Conservation (phyloP, 2,329 filamentous ascomycete genomes). For the Fusarium begoniae region DNA sequence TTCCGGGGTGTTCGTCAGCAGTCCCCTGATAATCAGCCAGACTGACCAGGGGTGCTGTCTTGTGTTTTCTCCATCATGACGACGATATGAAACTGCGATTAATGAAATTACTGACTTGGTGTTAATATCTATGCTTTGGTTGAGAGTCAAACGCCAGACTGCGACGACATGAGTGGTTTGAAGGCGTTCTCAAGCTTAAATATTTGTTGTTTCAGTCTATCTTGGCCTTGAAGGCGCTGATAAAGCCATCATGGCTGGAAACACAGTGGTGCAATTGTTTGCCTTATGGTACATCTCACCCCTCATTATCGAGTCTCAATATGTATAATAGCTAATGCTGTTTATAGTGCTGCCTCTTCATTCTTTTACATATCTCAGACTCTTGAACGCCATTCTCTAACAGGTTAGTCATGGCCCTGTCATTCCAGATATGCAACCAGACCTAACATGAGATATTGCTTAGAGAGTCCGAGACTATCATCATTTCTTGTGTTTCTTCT, state of each 20-base stretch:
- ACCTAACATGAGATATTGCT: not conserved
- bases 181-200: slow-evolving; percentile 7
- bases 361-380: slow-evolving; percentile 59
- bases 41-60: slow-evolving; percentile 18
- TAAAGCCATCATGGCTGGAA: slow-evolving; percentile 32
- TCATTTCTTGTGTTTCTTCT: slow-evolving; percentile 58
- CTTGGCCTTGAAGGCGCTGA: slow-evolving; percentile 7
- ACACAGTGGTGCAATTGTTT: slow-evolving; percentile 36
- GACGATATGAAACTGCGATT: not conserved
- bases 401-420: slow-evolving; percentile 49
- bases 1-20: slow-evolving; percentile 33
- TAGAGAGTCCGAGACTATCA: slow-evolving; percentile 61
- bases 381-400: slow-evolving; percentile 58
- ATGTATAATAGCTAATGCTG: not conserved
- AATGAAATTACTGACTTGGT: not conserved
- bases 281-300: slow-evolving; percentile 32
- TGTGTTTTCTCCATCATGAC: slow-evolving; percentile 28
- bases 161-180: slow-evolving; percentile 24
- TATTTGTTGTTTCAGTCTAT: slow-evolving; percentile 15
- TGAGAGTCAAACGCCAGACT: not conserved
- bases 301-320: not conserved
- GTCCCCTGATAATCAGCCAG: slow-evolving; percentile 25
- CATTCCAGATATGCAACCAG: not conserved
- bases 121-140: not conserved
- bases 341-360: slow-evolving; percentile 55